Evolutionary conservation across 805 yeast genomes (phyloP).

Genomic region (Yarrowia sp.): DNA sequence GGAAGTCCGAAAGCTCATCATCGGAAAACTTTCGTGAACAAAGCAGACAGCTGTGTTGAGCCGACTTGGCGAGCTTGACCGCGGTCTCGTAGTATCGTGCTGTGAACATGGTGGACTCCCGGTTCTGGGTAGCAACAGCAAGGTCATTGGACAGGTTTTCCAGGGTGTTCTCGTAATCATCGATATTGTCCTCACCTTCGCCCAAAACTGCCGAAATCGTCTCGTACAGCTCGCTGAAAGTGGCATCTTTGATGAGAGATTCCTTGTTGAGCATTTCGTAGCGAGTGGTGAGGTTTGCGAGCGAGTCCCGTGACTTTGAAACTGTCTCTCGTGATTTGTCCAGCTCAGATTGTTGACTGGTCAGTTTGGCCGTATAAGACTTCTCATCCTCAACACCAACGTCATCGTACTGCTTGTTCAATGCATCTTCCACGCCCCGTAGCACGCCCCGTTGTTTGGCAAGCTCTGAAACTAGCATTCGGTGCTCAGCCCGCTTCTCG

Average conservation of each 20-base stretch:
- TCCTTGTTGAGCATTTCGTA: constrained; percentile 14
- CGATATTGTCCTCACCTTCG: constrained; percentile 41
- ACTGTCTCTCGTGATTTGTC: background rate
- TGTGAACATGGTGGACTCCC: constrained; percentile 73
- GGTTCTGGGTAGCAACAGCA: constrained; percentile 63
- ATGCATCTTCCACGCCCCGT: constrained; percentile 4
- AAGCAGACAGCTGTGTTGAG: constrained; percentile 67
- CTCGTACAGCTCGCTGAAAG: background rate
- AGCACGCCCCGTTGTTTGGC: background rate
- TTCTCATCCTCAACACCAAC: constrained; percentile 4
- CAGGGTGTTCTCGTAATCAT: constrained; percentile 45
- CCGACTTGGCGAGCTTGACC: constrained; percentile 60
- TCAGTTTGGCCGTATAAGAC: background rate
- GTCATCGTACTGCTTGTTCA: background rate
- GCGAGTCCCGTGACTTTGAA: background rate
- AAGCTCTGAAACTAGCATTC: constrained; percentile 2
- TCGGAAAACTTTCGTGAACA: constrained; percentile 70
- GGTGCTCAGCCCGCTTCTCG: constrained; percentile 25
- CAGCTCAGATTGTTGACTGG: background rate
- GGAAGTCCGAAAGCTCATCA: constrained; percentile 44
- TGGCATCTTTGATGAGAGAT: constrained; percentile 8
- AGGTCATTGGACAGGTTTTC: constrained; percentile 63
- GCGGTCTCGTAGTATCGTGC: constrained; percentile 75
- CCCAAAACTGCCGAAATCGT: constrained; percentile 29
- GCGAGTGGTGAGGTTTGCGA: background rate